phyloP scores from a whole-genome alignment of 129 eudicot species.

The sunflower (Helianthus annuus) region DNA sequence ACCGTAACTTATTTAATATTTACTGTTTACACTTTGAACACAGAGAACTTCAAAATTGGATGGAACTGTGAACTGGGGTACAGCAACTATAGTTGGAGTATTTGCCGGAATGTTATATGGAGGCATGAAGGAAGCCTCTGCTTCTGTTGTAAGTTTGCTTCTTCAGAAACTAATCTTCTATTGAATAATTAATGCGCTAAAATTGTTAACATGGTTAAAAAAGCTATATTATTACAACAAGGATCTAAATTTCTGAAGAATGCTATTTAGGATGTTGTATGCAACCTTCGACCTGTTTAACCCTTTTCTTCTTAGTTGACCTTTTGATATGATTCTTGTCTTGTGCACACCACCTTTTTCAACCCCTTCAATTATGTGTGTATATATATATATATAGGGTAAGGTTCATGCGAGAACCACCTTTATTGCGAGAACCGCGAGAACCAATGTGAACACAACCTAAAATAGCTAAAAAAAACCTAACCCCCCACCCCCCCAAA shows the following conservation, averaged over 20 bases:
- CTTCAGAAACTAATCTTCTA: neutral
- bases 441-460: no score
- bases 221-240: neutral
- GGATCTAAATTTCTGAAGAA: neutral
- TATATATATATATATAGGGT: no score
- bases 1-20: neutral
- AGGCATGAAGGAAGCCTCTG: conserved; percentile 98
- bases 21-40: neutral
- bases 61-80: conserved; percentile 92
- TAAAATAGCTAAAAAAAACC: no score
- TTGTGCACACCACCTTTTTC: neutral
- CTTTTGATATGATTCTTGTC: neutral
- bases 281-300: neutral
- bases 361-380: no score
- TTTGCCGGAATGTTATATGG: conserved; percentile 98
- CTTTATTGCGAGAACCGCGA: no score
- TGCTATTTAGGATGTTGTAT: neutral
- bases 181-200: neutral
- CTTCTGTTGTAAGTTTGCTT: conserved; percentile 76
- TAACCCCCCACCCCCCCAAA: no score
- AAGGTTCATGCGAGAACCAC: no score
- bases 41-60: conserved; percentile 59
- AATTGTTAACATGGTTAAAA: neutral
- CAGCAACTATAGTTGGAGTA: conserved; percentile 85
- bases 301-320: neutral